These are phyloP conservation scores for Mycoemilia scoparia DNA, from an alignment of 192 early-diverging fungal genomes.

Conservation along the genomic window DNA sequence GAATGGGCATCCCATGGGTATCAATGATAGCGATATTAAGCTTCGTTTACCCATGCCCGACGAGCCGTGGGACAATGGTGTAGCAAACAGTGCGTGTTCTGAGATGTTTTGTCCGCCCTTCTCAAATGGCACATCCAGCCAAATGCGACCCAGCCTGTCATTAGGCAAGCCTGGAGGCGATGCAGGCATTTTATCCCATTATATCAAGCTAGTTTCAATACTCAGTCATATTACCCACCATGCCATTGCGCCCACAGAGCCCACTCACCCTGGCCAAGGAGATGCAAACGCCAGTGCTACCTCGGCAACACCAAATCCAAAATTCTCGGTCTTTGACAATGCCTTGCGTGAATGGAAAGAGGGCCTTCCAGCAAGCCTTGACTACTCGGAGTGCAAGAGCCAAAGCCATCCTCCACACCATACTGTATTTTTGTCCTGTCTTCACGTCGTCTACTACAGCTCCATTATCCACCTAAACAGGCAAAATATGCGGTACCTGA, in stretches of 20 bases:
- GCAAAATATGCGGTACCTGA: slow-evolving; percentile 27
- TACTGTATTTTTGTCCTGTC: slow-evolving; percentile 18
- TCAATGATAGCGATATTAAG: slow-evolving; percentile 26
- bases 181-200: slow-evolving; percentile 13
- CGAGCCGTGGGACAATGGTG: slow-evolving; percentile 23
- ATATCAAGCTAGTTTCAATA: slow-evolving; percentile 29
- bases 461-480: slow-evolving; percentile 28
- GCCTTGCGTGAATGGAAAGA: slow-evolving; percentile 27
- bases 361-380: slow-evolving; percentile 17
- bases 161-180: slow-evolving; percentile 10
- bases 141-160: too few species aligned
- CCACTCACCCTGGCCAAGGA: slow-evolving; percentile 1
- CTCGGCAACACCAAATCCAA: slow-evolving; percentile 1
- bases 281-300: not conserved
- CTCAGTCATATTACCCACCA: slow-evolving; percentile 26
- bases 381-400: slow-evolving; percentile 8
- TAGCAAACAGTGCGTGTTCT: too few species aligned
- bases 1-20: slow-evolving; percentile 27
- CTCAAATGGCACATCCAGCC: too few species aligned
- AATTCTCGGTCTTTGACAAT: slow-evolving; percentile 9
- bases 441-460: slow-evolving; percentile 26
- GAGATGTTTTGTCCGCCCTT: too few species aligned
- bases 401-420: slow-evolving; percentile 10
- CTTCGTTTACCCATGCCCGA: slow-evolving; percentile 20
- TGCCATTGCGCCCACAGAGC: slow-evolving; percentile 11